Percentiles rank a stretch among this genome's conserved stretches.
phyloP scores from a whole-genome alignment of 768 basidiomycete genomes.

The Kwoniella newhampshirensis region DNA sequence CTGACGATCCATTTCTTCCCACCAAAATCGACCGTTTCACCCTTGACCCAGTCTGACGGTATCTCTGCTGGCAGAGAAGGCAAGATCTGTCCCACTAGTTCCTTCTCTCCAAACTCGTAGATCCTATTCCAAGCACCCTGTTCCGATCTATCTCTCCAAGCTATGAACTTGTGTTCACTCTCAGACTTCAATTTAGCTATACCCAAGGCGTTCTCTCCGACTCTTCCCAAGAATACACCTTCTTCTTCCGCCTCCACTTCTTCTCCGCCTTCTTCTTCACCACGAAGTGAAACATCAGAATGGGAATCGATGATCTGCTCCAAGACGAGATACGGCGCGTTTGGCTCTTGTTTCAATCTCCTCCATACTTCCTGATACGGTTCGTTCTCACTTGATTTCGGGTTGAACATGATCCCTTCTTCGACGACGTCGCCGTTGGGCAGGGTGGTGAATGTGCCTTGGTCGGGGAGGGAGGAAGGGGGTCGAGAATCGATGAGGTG shows the following conservation, averaged over 20 bases:
- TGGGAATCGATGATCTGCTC: not conserved
- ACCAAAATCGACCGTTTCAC: not conserved
- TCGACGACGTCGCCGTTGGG: conserved; percentile 33
- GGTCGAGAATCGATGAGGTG: conserved; percentile 33
- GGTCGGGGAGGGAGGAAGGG: conserved; percentile 25
- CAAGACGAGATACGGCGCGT: conserved; percentile 10
- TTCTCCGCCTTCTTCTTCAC: not conserved
- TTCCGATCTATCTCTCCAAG: conserved; percentile 15
- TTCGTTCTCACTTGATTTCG: conserved; percentile 22
- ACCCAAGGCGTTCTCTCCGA: conserved; percentile 17
- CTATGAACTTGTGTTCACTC: not conserved
- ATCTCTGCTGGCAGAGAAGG: conserved; percentile 7
- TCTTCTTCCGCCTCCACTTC: conserved; percentile 2
- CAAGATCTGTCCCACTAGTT: not conserved
- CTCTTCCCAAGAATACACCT: conserved; percentile 10
- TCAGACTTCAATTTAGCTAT: conserved; percentile 3
- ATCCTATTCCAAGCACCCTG: conserved; percentile 14
- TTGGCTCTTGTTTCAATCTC: not conserved
- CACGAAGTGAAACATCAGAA: too few relatives aligned
- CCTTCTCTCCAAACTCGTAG: conserved; percentile 8
- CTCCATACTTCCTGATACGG: conserved; percentile 33
- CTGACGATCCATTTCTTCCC: conserved; percentile 2
- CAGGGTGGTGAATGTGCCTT: conserved; percentile 28
- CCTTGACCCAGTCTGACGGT: conserved; percentile 5
- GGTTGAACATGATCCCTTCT: conserved; percentile 32